Evolutionary conservation across 305 asterid species (phyloP).

Genomic region (Fraxinus nigra): DNA sequence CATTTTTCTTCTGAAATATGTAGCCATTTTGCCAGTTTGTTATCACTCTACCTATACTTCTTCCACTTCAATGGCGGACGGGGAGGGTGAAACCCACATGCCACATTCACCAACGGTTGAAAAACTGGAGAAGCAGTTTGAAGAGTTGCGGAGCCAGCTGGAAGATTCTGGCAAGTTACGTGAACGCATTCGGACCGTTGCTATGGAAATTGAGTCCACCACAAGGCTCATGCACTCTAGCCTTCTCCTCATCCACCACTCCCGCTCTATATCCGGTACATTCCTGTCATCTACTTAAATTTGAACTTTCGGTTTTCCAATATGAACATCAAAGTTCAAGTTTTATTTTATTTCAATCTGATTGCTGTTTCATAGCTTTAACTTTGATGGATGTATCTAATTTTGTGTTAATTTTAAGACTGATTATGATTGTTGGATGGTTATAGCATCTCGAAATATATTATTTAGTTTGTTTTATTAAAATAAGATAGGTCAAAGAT

Average conservation of each 20-base stretch:
- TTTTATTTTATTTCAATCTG: not conserved
- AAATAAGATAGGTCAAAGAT: not conserved
- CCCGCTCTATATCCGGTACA: slow-evolving; percentile 69
- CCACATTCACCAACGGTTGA: slow-evolving; percentile 40
- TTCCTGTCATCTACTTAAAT: not conserved
- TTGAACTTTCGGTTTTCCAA: not conserved
- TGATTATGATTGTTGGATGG: not conserved
- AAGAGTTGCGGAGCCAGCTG: slow-evolving; percentile 60
- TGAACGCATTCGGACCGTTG: slow-evolving; percentile 65
- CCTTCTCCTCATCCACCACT: slow-evolving; percentile 84
- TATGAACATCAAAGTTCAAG: not conserved
- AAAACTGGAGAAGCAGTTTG: slow-evolving; percentile 69
- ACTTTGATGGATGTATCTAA: not conserved
- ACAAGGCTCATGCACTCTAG: slow-evolving; percentile 68
- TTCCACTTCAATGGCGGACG: slow-evolving; percentile 44
- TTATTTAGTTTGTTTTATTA: not conserved
- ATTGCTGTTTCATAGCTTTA: not conserved
- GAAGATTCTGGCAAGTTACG: slow-evolving; percentile 63
- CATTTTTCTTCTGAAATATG: slow-evolving; percentile 27
- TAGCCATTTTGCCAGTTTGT: slow-evolving; percentile 20
- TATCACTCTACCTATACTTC: slow-evolving; percentile 15
- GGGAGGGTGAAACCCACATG: slow-evolving; percentile 26
- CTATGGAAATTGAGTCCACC: slow-evolving; percentile 72
- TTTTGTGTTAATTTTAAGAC: not conserved
- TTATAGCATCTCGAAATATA: not conserved